Evolutionary conservation across 352 stramenopile species (phyloP).

Genomic region (Pythium dissimile): DNA sequence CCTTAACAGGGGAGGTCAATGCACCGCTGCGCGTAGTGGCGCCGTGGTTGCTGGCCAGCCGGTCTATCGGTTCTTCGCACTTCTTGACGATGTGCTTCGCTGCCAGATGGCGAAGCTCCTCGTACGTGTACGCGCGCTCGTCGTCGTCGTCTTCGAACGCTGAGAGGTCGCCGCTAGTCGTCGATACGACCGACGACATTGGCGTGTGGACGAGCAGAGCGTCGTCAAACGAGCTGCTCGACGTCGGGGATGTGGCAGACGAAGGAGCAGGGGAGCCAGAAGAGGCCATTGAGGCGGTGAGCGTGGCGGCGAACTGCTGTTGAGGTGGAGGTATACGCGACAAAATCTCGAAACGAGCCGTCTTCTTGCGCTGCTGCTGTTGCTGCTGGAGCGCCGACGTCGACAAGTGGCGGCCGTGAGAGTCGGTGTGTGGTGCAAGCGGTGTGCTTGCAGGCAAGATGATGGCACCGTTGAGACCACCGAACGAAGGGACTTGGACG

Average conservation of each 20-base stretch:
- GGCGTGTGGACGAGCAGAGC: no score
- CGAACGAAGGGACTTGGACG: conserved; percentile 54
- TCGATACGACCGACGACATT: no score
- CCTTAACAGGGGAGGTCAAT: no score
- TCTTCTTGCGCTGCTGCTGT: conserved; percentile 32
- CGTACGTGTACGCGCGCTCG: conserved; percentile 67
- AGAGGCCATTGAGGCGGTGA: neutral
- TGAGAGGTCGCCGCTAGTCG: neutral
- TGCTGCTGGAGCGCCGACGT: conserved; percentile 11
- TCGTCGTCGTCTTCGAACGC: conserved; percentile 56
- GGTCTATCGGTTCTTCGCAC: conserved; percentile 1
- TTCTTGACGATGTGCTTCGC: conserved; percentile 46
- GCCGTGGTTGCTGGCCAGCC: neutral
- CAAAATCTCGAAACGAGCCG: conserved; percentile 32
- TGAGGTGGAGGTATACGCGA: conserved; percentile 39
- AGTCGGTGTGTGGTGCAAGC: conserved; percentile 1
- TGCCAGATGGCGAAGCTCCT: conserved; percentile 64
- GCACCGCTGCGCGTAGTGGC: no score
- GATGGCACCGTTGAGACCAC: conserved; percentile 53
- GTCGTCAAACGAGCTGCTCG: no score
- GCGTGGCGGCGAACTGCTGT: conserved; percentile 34
- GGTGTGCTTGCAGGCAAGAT: conserved; percentile 34
- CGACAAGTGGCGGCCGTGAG: neutral
- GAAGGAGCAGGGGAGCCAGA: neutral
- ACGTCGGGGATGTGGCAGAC: neutral